Evolutionary conservation across 768 basidiomycete species (phyloP), one percentile per base, ranked within the genome.

Genomic region (Wakefieldia striispora): DNA sequence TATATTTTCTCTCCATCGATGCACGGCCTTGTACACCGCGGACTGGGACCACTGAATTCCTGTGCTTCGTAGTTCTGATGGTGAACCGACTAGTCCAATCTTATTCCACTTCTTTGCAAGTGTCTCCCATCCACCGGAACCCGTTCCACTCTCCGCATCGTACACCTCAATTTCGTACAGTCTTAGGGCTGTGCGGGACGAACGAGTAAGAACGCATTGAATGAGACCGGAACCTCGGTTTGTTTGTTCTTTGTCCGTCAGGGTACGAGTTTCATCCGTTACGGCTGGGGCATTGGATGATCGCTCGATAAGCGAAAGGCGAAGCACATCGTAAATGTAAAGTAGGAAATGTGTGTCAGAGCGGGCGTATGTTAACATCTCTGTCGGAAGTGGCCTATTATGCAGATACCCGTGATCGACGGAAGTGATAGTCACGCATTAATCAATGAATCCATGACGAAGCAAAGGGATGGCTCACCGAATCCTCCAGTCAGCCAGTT

Each of bases 401-500:
- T 16, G 33, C 17, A 11, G 12, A 40, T 35, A 24, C 13, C 20
- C 11, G 17, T 16, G 23, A 43, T 40, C 8, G 21, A 16, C 26
- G 10, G 16, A 49, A 21, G 24, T 23, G 8, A 9, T 4, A 29
- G 3, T 29, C 12, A 29, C 6, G 10, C 45, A 19, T 49, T 23
- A 52, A 46, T 20, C 12, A 41, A 21, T 17, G 27, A 29, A 6
- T 9, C 6, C 23, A 42, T 14, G 36, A 19, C 9, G 40, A 40
- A 47, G 33, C 7, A 38, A 47, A 41, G 12, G 9, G 13, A 45
- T 37, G 10, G 58, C 77, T 24, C 36, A 87, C 83, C 93, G 80
- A 57, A 97, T 91, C 21, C 97, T 83, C 97, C 97, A 99, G 67
- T 99, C 97, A 10, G 95, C 97, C 6, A 95, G 75, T 61, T 97